These are phyloP conservation scores for Mrakia hoshinonis DNA, from an alignment of 768 basidiomycete genomes.

Conservation along the genomic window DNA sequence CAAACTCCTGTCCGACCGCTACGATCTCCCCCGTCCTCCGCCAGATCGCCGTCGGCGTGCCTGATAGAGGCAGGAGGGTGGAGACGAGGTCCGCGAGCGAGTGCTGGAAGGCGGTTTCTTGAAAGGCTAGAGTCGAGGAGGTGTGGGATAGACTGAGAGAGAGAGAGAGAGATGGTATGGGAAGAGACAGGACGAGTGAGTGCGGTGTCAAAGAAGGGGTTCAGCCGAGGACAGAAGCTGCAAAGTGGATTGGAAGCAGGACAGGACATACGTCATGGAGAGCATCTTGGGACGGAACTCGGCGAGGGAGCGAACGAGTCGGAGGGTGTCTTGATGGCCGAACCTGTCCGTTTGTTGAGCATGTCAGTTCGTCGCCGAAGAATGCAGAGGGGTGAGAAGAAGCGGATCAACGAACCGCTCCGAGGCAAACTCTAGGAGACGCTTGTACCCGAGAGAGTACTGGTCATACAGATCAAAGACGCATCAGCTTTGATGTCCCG, in stretches of 20 bases:
- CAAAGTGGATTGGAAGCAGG: too few relatives aligned
- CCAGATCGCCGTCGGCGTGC: constrained; percentile 54
- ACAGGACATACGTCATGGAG: constrained; percentile 20
- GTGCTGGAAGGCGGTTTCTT: background rate
- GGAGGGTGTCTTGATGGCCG: constrained; percentile 15
- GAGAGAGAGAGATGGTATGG: background rate
- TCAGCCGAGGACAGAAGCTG: too few relatives aligned
- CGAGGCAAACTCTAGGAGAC: background rate
- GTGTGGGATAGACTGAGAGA: background rate
- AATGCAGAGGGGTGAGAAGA: background rate
- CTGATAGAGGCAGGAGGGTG: constrained; percentile 19
- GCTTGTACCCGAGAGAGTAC: constrained; percentile 1
- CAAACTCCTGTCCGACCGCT: constrained; percentile 92
- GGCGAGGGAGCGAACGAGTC: constrained; percentile 20
- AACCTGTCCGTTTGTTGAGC: background rate
- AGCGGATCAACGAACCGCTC: background rate
- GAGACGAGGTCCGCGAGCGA: constrained; percentile 1
- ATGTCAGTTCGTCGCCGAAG: too few relatives aligned
- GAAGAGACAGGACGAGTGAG: background rate
- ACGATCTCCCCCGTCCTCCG: constrained; percentile 96
- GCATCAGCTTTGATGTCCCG: too few relatives aligned
- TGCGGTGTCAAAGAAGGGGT: too few relatives aligned
- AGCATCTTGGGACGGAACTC: constrained; percentile 27
- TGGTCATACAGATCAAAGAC: background rate
- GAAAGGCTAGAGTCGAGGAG: background rate